phyloP scores from a whole-genome alignment of 352 stramenopile genomes.

The Pythium phragmitis region DNA sequence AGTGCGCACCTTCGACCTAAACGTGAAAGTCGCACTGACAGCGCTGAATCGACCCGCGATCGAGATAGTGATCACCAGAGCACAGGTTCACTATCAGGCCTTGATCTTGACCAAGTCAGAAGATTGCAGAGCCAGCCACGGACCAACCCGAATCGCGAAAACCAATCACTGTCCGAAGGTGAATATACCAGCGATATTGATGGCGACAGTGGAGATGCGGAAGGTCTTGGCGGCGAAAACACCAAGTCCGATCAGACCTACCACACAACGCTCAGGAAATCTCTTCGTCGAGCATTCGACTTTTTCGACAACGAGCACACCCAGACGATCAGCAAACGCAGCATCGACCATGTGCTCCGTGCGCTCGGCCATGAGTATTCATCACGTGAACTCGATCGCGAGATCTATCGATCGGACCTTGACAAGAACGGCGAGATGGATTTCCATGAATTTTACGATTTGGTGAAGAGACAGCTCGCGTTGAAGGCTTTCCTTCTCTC shows the following conservation, averaged over 20 bases:
- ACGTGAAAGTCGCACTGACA: neutral
- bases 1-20: neutral
- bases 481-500: slow-evolving; percentile 60
- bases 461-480: slow-evolving; percentile 61
- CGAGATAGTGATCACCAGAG: neutral
- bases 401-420: slow-evolving; percentile 59
- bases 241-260: slow-evolving; percentile 61
- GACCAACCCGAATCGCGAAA: neutral
- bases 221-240: neutral
- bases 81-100: slow-evolving; percentile 9
- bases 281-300: slow-evolving; percentile 65
- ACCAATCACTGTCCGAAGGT: slow-evolving; percentile 5
- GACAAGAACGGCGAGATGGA: slow-evolving; percentile 69
- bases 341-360: slow-evolving; percentile 63
- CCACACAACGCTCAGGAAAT: slow-evolving; percentile 54
- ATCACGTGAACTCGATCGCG: slow-evolving; percentile 53
- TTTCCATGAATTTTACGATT: slow-evolving; percentile 72
- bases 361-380: slow-evolving; percentile 75
- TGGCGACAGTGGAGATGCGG: neutral
- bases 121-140: slow-evolving; percentile 9
- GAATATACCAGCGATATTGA: slow-evolving; percentile 23
- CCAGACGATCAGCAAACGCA: slow-evolving; percentile 65
- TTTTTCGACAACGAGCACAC: slow-evolving; percentile 79
- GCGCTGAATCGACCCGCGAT: neutral
- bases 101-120: slow-evolving; percentile 17